These are phyloP conservation scores for Serpula lacrymans DNA, from an alignment of 768 basidiomycete genomes.

Conservation along the genomic window DNA sequence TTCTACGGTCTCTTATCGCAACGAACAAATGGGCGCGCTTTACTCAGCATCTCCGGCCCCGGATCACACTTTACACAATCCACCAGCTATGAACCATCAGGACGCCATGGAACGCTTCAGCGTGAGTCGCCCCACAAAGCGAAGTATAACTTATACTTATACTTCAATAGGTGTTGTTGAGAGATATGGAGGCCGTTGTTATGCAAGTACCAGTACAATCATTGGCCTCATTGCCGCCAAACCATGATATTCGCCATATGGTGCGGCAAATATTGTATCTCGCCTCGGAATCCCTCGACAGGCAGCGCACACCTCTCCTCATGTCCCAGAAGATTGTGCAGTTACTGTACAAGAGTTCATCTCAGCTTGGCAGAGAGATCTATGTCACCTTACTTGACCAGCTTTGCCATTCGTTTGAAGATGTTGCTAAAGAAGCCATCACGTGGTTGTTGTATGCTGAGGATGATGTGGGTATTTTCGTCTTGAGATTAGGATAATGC, in stretches of 20 bases:
- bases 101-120: slow-evolving; percentile 90
- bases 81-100: slow-evolving; percentile 56
- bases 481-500: not conserved
- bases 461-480: slow-evolving; percentile 67
- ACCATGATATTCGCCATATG: slow-evolving; percentile 83
- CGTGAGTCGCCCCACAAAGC: slow-evolving; percentile 40
- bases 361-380: slow-evolving; percentile 86
- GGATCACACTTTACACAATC: slow-evolving; percentile 43
- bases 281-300: slow-evolving; percentile 75
- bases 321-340: slow-evolving; percentile 98
- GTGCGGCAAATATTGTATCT: slow-evolving; percentile 80
- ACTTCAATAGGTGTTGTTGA: slow-evolving; percentile 17
- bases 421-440: slow-evolving; percentile 94
- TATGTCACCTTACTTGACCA: slow-evolving; percentile 89
- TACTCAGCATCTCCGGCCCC: slow-evolving; percentile 64
- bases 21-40: slow-evolving; percentile 38
- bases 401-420: slow-evolving; percentile 83
- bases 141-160: slow-evolving; percentile 5
- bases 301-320: slow-evolving; percentile 80
- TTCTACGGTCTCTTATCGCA: slow-evolving; percentile 65
- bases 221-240: slow-evolving; percentile 67
- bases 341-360: slow-evolving; percentile 84
- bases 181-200: slow-evolving; percentile 81
- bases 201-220: slow-evolving; percentile 70
- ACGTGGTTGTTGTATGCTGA: slow-evolving; percentile 96